Base-by-base conservation (phyloP, 306 rosid species). In the Benincasa hispida region DNA sequence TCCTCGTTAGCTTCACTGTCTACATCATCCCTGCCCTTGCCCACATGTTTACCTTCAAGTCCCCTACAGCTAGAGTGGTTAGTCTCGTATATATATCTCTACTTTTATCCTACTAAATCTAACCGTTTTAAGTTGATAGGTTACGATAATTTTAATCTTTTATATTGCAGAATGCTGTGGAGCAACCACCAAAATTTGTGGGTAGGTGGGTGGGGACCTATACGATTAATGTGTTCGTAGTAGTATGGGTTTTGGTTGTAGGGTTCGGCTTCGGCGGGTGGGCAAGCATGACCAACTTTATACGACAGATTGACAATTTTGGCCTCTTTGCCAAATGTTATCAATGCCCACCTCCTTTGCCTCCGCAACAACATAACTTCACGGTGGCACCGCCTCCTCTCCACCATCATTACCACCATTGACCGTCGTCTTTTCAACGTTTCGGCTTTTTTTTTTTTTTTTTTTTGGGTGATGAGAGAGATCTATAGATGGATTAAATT, bases 261-360 rank as follows among this genome's bases (percentile, higher is more conserved):
- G 99, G 99, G 39, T 94, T 94, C 41, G 99, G 97, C 72, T 94
- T 94, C 42, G 99, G 99, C 8, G 99, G 99, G 55, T 94, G 99
- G 99, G 99, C 99, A 35, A 94, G 99, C 78, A 87, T 94, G 90
- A 88, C 87, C 0, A 94, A 94, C 84, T 94, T 94, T 79, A 57
- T 94, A 39, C 89, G 73, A 85, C 99, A 94, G 58, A 90, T 94
- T 74, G 91, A 92, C 72, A 87, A 94, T 7, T 94, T 94, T 30
- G 99, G 99, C 18, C 89, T 92, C 57, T 94, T 94, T 91, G 92
- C 99, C 1, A 94, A 94, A 85, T 94, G 99, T 78, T 94, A 86
- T 77, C 99, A 94, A 55, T 94, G 99, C 82, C 96, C 84, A 11
- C 81, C 86, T 15, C 87, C 86, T 39, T 66, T 18, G 13, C 59